These are phyloP conservation scores for Phellinidium pouzarii DNA, from an alignment of 1,284 basidiomycete species.

Conservation along the genomic window DNA sequence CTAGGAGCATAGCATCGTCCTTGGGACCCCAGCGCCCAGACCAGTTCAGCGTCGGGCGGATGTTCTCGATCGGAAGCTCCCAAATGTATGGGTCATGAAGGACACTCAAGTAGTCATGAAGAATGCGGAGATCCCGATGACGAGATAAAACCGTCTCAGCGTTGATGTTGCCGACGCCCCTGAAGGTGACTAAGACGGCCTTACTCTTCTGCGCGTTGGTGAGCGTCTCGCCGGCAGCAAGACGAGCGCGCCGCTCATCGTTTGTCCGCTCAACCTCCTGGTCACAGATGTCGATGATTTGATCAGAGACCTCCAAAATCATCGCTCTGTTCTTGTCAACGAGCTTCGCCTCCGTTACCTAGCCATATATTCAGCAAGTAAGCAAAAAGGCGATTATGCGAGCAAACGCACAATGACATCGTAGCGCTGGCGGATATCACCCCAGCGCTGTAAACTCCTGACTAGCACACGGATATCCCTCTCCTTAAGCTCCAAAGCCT, in stretches of 20 bases:
- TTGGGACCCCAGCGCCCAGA: conserved; percentile 90
- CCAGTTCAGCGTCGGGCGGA: conserved; percentile 94
- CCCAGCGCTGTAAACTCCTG: conserved; percentile 95
- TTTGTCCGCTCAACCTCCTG: conserved; percentile 83
- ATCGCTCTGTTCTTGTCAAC: conserved; percentile 92
- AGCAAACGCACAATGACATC: conserved; percentile 75
- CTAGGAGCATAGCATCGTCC: conserved; percentile 90
- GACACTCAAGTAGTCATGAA: conserved; percentile 76
- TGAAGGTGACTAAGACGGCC: conserved; percentile 88
- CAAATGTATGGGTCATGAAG: conserved; percentile 71
- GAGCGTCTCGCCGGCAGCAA: conserved; percentile 79
- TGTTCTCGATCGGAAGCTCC: conserved; percentile 85
- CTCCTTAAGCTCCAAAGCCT: conserved; percentile 94
- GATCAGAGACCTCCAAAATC: conserved; percentile 88
- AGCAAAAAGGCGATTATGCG: conserved; percentile 11
- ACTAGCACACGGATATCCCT: conserved; percentile 95
- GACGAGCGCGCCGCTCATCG: conserved; percentile 67
- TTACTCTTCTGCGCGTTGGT: conserved; percentile 89
- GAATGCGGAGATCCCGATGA: conserved; percentile 83
- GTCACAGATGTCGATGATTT: conserved; percentile 83
- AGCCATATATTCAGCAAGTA: conserved; percentile 18
- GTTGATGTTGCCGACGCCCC: conserved; percentile 90
- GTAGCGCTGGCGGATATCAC: conserved; percentile 92
- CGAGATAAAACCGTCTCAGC: conserved; percentile 94
- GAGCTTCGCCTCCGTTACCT: conserved; percentile 91